A percentile compares a stretch with the other conserved stretches of the same genome.
These are phyloP conservation scores for Tylopilus intermedius DNA, from an alignment of 768 basidiomycete genomes.

Conservation along the genomic window DNA sequence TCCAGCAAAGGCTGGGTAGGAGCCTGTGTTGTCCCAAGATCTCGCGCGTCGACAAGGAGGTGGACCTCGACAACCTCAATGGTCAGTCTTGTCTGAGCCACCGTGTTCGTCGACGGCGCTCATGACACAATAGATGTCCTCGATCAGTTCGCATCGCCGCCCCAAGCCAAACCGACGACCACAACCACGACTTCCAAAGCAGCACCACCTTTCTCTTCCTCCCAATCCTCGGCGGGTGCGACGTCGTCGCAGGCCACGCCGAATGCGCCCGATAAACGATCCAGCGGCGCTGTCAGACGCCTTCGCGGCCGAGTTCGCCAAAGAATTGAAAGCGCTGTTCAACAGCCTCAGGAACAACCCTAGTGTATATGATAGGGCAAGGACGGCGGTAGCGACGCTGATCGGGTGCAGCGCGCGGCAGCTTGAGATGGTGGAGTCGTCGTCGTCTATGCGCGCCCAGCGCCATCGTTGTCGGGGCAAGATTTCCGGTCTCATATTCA, in stretches of 20 bases:
- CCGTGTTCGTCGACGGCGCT: conserved; percentile 3
- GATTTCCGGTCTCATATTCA: conserved; percentile 68
- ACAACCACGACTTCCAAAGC: not conserved
- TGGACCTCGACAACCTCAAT: conserved; percentile 39
- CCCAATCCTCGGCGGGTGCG: not conserved
- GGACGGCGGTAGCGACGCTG: not conserved
- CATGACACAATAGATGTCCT: conserved; percentile 36
- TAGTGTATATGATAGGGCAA: conserved; percentile 1
- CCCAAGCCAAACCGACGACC: conserved; percentile 8
- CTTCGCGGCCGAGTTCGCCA: conserved; percentile 37
- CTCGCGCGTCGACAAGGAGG: conserved; percentile 31
- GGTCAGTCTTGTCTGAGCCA: conserved; percentile 28
- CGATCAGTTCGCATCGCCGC: conserved; percentile 35
- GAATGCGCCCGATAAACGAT: not conserved
- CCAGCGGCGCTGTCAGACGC: conserved; percentile 22
- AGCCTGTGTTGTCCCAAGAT: not conserved
- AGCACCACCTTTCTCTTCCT: too few relatives aligned
- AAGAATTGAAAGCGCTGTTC: conserved; percentile 43
- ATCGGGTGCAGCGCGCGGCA: conserved; percentile 42
- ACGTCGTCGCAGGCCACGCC: conserved; percentile 14
- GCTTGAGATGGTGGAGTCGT: conserved; percentile 30
- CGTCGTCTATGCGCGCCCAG: not conserved
- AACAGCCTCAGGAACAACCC: conserved; percentile 25
- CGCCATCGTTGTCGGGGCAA: conserved; percentile 14
- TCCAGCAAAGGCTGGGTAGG: too few relatives aligned